Evolutionary conservation across 176 grass and related monocot species (phyloP), one percentile per base, ranked within the genome.

Genomic region (Tillandsia leiboldiana): DNA sequence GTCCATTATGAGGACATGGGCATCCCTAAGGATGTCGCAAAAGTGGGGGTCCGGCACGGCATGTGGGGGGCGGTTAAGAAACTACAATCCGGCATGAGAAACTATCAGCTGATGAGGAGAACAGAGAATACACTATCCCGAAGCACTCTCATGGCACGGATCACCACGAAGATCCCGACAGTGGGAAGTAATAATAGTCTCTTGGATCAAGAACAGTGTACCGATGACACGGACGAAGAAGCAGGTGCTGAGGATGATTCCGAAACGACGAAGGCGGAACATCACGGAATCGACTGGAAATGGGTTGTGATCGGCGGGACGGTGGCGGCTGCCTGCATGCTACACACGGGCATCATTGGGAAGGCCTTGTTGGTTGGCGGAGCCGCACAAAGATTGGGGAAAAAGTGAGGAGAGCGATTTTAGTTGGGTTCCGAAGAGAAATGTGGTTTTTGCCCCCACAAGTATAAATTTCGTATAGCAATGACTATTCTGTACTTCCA

Each of bases 51-150:
- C 24, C 95, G 90, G 15, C 95, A 99, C 1, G 90, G 95, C 20
- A 99, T 99, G 94, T 99, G 94, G 94, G 89, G 89, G 69, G 94
- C 94, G 63, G 89, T 99, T 11, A 90, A 93, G 73, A 99, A 83
- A 68, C 74, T 99, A 62, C 94, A 99, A 53, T 84, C 87, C 1
- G 94, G 94, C 11, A 85, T 99, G 70, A 84, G 94, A 82, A 79
- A 82, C 3, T 99, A 99, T 66, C 94, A 99, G 77, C 67, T 78
- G 59, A 80, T 78, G 62, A 86, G 84, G 68, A 56, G 49, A 49
- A 51, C 73, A 51, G 88, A 87, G 29, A 72, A 63, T 51, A 74
- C 69, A 64, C 72, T 79, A 28, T 97, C 93, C 33, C 77, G 70
- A 33, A 83, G 79, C 15, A 72, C 84, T 29, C 67, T 79, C 5